Conservation (phyloP, 305 asterid species). For the Fraxinus angustifolia region DNA sequence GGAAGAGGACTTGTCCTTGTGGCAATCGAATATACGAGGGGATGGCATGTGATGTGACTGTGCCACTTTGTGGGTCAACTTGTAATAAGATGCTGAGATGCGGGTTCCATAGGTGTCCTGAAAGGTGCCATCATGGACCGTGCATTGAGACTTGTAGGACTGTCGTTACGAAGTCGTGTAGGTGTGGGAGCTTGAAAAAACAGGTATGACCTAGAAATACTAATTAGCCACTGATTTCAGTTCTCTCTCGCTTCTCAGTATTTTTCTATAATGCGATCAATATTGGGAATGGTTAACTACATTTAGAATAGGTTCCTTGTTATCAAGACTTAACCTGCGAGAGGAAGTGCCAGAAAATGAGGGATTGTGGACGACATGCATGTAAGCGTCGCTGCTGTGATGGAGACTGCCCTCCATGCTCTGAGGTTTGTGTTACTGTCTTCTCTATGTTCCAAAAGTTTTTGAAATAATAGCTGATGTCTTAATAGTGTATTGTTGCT, state of each 20-base stretch:
- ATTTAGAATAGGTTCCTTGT: constrained; percentile 84
- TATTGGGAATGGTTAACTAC: constrained; percentile 39
- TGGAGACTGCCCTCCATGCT: constrained; percentile 94
- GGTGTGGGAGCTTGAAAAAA: constrained; percentile 93
- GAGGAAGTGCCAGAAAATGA: constrained; percentile 75
- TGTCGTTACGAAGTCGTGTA: constrained; percentile 69
- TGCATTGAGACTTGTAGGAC: constrained; percentile 73
- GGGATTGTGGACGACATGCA: constrained; percentile 90
- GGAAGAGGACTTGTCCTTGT: constrained; percentile 88
- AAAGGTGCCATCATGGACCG: constrained; percentile 85
- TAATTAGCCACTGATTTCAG: constrained; percentile 19
- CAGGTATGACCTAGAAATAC: constrained; percentile 44
- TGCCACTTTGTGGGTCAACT: constrained; percentile 77
- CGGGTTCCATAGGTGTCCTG: constrained; percentile 78
- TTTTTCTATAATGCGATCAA: constrained; percentile 12
- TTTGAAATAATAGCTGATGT: not conserved
- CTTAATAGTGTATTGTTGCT: constrained; percentile 14
- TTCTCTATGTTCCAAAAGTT: not conserved
- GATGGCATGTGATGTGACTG: constrained; percentile 74
- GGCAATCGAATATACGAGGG: constrained; percentile 72
- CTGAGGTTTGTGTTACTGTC: constrained; percentile 56
- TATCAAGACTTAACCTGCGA: constrained; percentile 86
- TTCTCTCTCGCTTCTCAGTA: not conserved
- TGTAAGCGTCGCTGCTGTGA: constrained; percentile 93
- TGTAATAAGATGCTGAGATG: constrained; percentile 74